These are phyloP conservation scores for Fragaria iinumae DNA, from an alignment of 306 rosid species.

Conservation along the genomic window DNA sequence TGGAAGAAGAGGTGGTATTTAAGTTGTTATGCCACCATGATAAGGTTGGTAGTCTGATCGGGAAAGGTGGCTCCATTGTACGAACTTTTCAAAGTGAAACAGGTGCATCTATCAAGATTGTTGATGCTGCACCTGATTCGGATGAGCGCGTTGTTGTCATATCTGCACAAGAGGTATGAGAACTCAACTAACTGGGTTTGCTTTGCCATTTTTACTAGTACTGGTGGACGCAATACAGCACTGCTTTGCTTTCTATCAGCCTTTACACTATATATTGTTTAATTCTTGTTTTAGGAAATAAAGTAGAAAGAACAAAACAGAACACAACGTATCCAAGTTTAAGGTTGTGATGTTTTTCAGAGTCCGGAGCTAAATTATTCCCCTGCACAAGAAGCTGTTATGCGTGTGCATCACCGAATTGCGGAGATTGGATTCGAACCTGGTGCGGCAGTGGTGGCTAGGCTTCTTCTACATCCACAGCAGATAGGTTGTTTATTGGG, in stretches of 20 bases:
- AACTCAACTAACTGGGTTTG: constrained; percentile 22
- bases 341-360: constrained; percentile 44
- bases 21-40: constrained; percentile 76
- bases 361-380: constrained; percentile 72
- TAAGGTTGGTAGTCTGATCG: constrained; percentile 87
- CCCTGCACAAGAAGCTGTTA: constrained; percentile 85
- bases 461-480: constrained; percentile 78
- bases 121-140: constrained; percentile 62
- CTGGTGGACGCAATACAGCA: not conserved
- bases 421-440: constrained; percentile 82
- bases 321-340: constrained; percentile 8
- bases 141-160: constrained; percentile 79
- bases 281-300: not conserved
- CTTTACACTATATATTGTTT: not conserved
- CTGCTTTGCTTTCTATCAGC: not conserved
- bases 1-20: constrained; percentile 83
- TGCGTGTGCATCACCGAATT: constrained; percentile 71
- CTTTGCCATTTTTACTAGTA: constrained; percentile 14
- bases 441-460: constrained; percentile 64
- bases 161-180: constrained; percentile 76
- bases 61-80: constrained; percentile 83
- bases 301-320: not conserved
- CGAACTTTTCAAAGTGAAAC: constrained; percentile 78
- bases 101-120: constrained; percentile 81
- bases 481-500: constrained; percentile 82